Percentiles rank a stretch among this genome's conserved stretches.
Evolutionary conservation across 139 green algal species (phyloP).

Genomic region (Picochlorum sp.): DNA sequence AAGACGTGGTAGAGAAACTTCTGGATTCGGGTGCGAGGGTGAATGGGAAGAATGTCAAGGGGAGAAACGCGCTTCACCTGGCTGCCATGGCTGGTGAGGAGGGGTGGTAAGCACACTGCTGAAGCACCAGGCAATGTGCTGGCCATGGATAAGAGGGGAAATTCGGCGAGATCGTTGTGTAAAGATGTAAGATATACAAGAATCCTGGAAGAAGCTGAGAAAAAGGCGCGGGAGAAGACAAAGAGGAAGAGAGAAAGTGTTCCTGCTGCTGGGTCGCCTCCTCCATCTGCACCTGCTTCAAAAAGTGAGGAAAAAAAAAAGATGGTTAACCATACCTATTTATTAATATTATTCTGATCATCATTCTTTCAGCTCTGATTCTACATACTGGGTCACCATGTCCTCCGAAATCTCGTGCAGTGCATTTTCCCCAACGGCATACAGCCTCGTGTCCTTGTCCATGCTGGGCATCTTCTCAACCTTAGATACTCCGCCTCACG

Average conservation of each 20-base stretch:
- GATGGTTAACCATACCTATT: too few relatives aligned
- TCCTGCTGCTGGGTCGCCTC: too few relatives aligned
- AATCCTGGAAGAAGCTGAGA: constrained; percentile 9
- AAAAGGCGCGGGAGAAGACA: not conserved
- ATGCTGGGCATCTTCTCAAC: constrained; percentile 9
- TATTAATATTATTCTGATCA: not conserved
- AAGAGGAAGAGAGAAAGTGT: not conserved
- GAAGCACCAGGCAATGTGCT: constrained; percentile 47
- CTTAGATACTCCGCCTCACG: constrained; percentile 15
- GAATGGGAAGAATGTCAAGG: constrained; percentile 51
- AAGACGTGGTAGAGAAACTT: constrained; percentile 33
- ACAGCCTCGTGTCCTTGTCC: constrained; percentile 6
- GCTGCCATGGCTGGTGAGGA: constrained; percentile 36
- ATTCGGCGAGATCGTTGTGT: constrained; percentile 39
- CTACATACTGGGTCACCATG: constrained; percentile 4
- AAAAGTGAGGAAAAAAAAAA: too few relatives aligned
- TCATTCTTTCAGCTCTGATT: constrained; percentile 4
- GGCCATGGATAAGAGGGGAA: constrained; percentile 36
- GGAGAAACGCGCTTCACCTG: constrained; percentile 46
- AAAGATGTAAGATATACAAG: not conserved
- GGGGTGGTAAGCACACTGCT: constrained; percentile 53
- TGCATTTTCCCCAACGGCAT: constrained; percentile 18
- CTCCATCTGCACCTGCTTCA: too few relatives aligned
- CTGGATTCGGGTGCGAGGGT: constrained; percentile 30
- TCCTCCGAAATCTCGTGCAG: constrained; percentile 3